phyloP scores from a whole-genome alignment of 768 basidiomycete species.

The Leccinum uliginosum region DNA sequence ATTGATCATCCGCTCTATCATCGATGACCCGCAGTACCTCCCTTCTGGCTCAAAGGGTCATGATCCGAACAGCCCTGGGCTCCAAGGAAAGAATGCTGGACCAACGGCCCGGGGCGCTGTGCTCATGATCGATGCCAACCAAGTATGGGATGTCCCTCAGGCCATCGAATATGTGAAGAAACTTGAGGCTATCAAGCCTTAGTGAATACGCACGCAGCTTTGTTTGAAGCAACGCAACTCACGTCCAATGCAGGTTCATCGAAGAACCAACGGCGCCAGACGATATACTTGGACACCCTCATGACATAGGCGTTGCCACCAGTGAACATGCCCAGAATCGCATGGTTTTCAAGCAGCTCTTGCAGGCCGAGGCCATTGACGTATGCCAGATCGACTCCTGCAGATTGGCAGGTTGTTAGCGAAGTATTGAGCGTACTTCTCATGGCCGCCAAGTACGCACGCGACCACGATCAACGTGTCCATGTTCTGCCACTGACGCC shows the following conservation, averaged over 20 bases:
- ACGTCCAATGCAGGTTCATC: slow-evolving; percentile 64
- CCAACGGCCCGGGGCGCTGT: slow-evolving; percentile 84
- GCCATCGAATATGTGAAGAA: slow-evolving; percentile 89
- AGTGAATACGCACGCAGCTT: slow-evolving; percentile 41
- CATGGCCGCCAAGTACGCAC: slow-evolving; percentile 82
- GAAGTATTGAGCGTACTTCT: slow-evolving; percentile 88
- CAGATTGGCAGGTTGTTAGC: slow-evolving; percentile 87
- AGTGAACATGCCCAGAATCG: slow-evolving; percentile 97
- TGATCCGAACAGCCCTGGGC: slow-evolving; percentile 55
- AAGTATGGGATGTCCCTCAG: slow-evolving; percentile 91
- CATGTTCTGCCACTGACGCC: background rate
- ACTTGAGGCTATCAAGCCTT: slow-evolving; percentile 78
- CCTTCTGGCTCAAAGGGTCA: slow-evolving; percentile 54
- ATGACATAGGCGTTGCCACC: slow-evolving; percentile 90
- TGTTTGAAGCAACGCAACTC: background rate
- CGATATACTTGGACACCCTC: slow-evolving; percentile 83
- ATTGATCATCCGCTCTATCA: slow-evolving; percentile 86
- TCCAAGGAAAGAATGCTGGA: slow-evolving; percentile 89
- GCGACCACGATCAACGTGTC: background rate
- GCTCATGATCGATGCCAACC: slow-evolving; percentile 97
- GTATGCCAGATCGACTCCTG: slow-evolving; percentile 96
- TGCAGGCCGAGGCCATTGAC: slow-evolving; percentile 91
- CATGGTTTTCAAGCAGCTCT: slow-evolving; percentile 94
- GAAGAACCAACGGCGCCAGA: slow-evolving; percentile 97
- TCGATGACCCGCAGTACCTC: slow-evolving; percentile 86